Evolutionary conservation across 352 stramenopile genomes (phyloP).

Genomic region (Thalassiosira exigua): DNA sequence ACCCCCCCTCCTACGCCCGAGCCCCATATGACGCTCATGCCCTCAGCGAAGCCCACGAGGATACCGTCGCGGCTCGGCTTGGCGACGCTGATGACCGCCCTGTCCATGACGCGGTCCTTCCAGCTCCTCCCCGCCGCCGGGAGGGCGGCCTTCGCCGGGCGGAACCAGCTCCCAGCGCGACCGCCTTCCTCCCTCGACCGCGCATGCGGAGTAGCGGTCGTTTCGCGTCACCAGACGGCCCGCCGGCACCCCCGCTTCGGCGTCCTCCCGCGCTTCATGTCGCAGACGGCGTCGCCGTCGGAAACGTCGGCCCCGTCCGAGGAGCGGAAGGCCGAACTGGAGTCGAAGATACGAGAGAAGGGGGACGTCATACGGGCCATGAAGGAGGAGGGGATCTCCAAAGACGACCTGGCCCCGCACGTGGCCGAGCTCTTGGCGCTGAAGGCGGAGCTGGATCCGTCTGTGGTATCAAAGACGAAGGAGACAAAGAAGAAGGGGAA

Average conservation of each 20-base stretch:
- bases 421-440: constrained; percentile 83
- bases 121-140: background rate
- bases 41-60: too few species aligned
- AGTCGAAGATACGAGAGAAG: constrained; percentile 77
- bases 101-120: background rate
- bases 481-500: constrained; percentile 48
- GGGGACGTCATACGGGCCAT: constrained; percentile 83
- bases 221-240: too few species aligned
- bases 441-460: constrained; percentile 76
- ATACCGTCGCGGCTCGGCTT: constrained; percentile 2
- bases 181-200: too few species aligned
- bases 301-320: constrained; percentile 24
- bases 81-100: background rate
- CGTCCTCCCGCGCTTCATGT: constrained; percentile 42
- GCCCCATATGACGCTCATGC: too few species aligned
- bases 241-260: too few species aligned
- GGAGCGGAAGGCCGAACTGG: constrained; percentile 67
- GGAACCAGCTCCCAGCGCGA: background rate
- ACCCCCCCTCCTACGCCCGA: too few species aligned
- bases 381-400: constrained; percentile 83
- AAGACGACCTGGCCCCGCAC: constrained; percentile 76
- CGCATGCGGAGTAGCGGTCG: too few species aligned
- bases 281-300: constrained; percentile 25
- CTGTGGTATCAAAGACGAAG: constrained; percentile 14
- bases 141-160: background rate